phyloP scores from a whole-genome alignment of 2,329 filamentous ascomycete species.

The Colletotrichum lentis region DNA sequence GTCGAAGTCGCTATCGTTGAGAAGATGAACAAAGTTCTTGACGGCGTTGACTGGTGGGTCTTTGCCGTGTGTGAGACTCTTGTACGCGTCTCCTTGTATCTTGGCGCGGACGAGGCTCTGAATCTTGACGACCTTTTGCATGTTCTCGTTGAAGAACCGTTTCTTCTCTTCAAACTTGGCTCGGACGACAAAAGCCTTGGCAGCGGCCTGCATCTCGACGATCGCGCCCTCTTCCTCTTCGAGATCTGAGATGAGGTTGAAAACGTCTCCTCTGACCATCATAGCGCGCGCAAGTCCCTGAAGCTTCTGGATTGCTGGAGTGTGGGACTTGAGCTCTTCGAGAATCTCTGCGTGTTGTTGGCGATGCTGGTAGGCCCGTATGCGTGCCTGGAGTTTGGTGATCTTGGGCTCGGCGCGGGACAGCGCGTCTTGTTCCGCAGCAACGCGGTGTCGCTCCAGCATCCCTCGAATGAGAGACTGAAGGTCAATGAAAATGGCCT shows the following conservation, averaged over 20 bases:
- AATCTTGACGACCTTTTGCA: constrained; percentile 98
- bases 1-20: constrained; percentile 98
- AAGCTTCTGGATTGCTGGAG: constrained; percentile 71
- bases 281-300: constrained; percentile 83
- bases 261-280: constrained; percentile 77
- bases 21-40: constrained; percentile 96
- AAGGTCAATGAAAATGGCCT: constrained; percentile 58
- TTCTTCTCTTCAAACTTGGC: constrained; percentile 83
- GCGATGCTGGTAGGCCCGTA: constrained; percentile 72
- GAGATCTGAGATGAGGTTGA: constrained; percentile 76
- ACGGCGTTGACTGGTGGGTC: constrained; percentile 96
- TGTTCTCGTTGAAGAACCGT: constrained; percentile 91
- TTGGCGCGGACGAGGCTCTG: constrained; percentile 96
- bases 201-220: constrained; percentile 75
- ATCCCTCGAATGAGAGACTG: constrained; percentile 70
- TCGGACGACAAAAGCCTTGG: constrained; percentile 78
- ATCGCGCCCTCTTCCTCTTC: constrained; percentile 85
- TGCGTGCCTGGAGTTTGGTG: constrained; percentile 70
- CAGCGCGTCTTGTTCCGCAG: constrained; percentile 62
- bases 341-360: constrained; percentile 69
- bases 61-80: constrained; percentile 93
- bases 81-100: constrained; percentile 97
- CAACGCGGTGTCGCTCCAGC: constrained; percentile 62
- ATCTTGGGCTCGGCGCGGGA: constrained; percentile 65
- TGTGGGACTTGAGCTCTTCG: constrained; percentile 73